Evolutionary conservation across 306 rosid species (phyloP).

Genomic region (Prunus padus): DNA sequence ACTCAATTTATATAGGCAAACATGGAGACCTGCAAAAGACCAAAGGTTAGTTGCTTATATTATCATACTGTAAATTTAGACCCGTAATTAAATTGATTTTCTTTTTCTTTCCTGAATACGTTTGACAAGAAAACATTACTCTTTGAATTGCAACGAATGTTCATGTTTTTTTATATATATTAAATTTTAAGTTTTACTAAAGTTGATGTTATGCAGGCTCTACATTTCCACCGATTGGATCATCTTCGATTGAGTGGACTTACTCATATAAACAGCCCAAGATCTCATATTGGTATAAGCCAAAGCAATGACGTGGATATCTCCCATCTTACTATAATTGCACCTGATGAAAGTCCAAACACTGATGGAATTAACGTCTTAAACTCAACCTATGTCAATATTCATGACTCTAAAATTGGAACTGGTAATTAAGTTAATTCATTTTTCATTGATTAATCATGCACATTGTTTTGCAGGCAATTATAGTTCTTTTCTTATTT

Average conservation of each 20-base stretch:
- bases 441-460: background rate
- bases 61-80: too few species aligned
- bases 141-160: background rate
- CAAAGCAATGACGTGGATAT: background rate
- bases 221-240: background rate
- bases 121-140: background rate
- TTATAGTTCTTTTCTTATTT: background rate
- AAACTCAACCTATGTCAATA: background rate
- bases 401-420: constrained; percentile 18
- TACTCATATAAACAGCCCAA: constrained; percentile 15
- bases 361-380: constrained; percentile 32
- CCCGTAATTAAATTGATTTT: background rate
- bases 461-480: background rate
- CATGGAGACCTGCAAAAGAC: background rate
- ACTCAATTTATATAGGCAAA: background rate
- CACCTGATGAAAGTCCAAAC: constrained; percentile 30
- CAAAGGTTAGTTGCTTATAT: constrained; percentile 1
- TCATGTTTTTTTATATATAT: background rate
- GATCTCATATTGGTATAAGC: constrained; percentile 8
- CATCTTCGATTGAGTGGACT: constrained; percentile 1
- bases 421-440: constrained; percentile 20
- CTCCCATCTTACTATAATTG: constrained; percentile 12
- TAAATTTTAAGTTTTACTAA: background rate
- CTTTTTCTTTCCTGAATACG: too few species aligned
- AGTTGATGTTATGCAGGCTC: background rate